Evolutionary conservation across 2,329 filamentous ascomycete species (phyloP).

Genomic region (Ilyonectria robusta): DNA sequence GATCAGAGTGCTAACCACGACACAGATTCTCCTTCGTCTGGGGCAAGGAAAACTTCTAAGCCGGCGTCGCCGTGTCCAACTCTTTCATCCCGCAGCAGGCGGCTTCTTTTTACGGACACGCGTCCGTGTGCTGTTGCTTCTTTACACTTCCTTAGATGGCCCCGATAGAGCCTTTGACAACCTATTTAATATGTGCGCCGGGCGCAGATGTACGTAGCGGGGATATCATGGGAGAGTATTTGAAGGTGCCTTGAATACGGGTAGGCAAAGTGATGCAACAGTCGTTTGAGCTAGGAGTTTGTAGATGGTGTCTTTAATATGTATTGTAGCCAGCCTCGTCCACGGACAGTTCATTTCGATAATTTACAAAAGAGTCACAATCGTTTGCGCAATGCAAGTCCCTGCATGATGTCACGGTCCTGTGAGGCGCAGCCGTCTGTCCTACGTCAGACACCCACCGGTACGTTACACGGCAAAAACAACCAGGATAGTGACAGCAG

Average conservation of each 20-base stretch:
- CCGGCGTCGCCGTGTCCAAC: not conserved
- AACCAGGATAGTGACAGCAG: not conserved
- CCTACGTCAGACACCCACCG: constrained; percentile 8
- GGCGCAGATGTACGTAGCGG: constrained; percentile 7
- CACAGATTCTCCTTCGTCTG: constrained; percentile 75
- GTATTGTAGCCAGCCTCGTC: constrained; percentile 13
- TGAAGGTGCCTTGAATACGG: not conserved
- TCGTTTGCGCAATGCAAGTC: not conserved
- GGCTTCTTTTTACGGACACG: not conserved
- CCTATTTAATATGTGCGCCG: constrained; percentile 23
- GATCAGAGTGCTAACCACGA: constrained; percentile 45
- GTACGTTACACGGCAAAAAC: constrained; percentile 13
- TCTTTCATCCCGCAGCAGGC: not conserved
- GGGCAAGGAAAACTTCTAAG: constrained; percentile 79
- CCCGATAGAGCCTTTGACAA: constrained; percentile 12
- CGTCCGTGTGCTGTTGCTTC: constrained; percentile 2
- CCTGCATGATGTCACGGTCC: not conserved
- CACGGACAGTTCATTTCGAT: not conserved
- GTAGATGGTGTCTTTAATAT: constrained; percentile 25
- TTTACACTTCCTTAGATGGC: constrained; percentile 13
- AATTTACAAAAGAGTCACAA: not conserved
- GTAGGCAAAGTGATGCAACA: constrained; percentile 8
- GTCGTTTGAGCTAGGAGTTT: constrained; percentile 20
- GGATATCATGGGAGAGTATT: not conserved
- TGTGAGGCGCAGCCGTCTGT: constrained; percentile 10